Base-by-base conservation (phyloP, 169 alveolate species). In the Plasmodium coatneyi region DNA sequence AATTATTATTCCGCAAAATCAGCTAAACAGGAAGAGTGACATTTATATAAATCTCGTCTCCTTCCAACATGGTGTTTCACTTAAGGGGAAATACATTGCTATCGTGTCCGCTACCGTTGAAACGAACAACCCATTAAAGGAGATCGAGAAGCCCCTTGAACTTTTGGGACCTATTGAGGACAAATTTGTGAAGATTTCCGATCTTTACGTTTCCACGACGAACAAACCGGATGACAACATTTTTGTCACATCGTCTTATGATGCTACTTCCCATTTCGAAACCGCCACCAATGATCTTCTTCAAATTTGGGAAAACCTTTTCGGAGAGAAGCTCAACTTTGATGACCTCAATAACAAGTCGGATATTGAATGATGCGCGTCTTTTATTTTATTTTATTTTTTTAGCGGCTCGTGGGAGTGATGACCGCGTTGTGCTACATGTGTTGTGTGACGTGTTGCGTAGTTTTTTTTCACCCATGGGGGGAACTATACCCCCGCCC, bases 181-280 rank as follows among this genome's bases (percentile, higher is more conserved):
- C 86, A 96, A 95, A 83, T 99, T 99, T 93, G 97, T 98, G 34
- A 95, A 96, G 76, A 96, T 97, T 54, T 97, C 98, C 10, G 99
- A 98, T 70, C 82, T 97, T 52, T 98, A 98, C 83, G 99, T 94
- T 10, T 99, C 99, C 6, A 94, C 96, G 2, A 98, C 96, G 46
- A 97, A 96, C 36, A 99, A 98, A 22, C 94, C 90, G 39, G 93
- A 93, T 34, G 99, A 98, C 83, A 97, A 98, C 84, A 96, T 98
- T 16, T 98, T 95, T 93, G 98, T 99, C 30, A 97, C 99, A 30
- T 95, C 96, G 71, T 97, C 99, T 25, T 99, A 98, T 96, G 99
- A 98, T 90, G 99, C 99, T 16, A 97, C 99, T 54, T 97, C 99
- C 70, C 99, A 99, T 96, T 99, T 99, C 93, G 99, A 99, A 95